A percentile compares a stretch with the other conserved stretches of the same genome.
phyloP scores from a whole-genome alignment of 2,329 filamentous ascomycete species.

The Aspergillus flavus region DNA sequence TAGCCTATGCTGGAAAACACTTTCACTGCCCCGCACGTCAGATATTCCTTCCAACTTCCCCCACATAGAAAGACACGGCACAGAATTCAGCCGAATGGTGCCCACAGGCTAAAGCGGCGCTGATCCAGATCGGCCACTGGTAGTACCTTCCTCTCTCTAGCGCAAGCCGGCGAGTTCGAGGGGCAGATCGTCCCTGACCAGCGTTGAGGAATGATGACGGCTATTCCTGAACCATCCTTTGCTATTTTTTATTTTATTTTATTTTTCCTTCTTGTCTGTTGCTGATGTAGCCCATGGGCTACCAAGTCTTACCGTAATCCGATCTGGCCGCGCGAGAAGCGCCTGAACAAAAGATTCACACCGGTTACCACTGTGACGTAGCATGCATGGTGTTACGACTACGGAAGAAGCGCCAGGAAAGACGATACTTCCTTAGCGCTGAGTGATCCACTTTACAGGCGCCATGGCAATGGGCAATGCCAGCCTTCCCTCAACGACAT shows the following conservation, averaged over 20 bases:
- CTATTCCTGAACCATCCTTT: neutral
- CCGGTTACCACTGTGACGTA: neutral
- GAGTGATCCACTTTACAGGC: neutral
- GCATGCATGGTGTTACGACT: neutral
- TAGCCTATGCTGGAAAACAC: neutral
- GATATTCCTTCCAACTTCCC: neutral
- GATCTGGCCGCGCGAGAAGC: neutral
- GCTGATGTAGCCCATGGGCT: neutral
- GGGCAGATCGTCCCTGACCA: neutral
- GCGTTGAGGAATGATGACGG: neutral
- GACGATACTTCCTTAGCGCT: neutral
- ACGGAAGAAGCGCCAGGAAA: neutral
- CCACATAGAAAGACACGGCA: neutral
- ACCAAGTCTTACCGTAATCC: neutral
- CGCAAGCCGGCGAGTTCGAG: neutral
- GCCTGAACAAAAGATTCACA: too few species aligned
- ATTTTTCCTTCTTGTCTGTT: neutral
- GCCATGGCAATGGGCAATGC: neutral
- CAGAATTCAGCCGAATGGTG: neutral
- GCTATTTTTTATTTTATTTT: neutral
- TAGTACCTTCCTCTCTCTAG: neutral
- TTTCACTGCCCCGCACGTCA: neutral
- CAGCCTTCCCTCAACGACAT: neutral
- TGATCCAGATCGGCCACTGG: neutral
- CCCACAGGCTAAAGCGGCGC: neutral